phyloP scores from a whole-genome alignment of 148 eudicot species.

The Vaccinium macrocarpon region DNA sequence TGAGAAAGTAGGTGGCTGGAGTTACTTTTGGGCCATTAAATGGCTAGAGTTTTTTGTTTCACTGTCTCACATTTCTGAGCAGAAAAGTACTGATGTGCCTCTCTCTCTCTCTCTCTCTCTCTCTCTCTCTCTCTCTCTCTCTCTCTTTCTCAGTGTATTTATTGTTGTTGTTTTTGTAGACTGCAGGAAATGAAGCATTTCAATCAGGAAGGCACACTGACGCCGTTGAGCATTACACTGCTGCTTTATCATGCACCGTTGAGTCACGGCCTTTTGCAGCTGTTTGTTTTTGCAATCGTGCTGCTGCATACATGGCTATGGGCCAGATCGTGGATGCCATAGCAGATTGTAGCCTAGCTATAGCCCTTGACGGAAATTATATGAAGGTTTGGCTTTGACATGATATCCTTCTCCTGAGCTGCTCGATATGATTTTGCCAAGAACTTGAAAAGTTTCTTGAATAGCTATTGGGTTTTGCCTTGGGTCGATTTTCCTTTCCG shows the following conservation, averaged over 20 bases:
- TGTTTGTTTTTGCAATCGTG: conserved; percentile 89
- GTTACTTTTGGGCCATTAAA: neutral
- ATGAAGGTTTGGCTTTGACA: conserved; percentile 54
- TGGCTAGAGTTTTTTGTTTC: neutral
- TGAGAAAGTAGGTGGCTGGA: neutral
- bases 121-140: neutral
- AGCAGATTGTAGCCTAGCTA: conserved; percentile 93
- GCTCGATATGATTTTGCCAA: neutral
- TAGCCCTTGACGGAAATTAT: conserved; percentile 84
- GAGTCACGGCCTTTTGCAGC: conserved; percentile 91
- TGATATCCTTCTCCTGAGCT: neutral
- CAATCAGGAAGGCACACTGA: conserved; percentile 74
- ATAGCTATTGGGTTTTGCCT: neutral
- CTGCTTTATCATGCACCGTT: conserved; percentile 74
- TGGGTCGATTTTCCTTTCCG: neutral
- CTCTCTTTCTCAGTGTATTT: neutral
- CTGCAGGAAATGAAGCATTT: conserved; percentile 91
- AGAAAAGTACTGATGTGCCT: neutral
- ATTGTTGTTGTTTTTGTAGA: conserved; percentile 35
- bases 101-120: neutral
- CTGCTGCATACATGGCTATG: conserved; percentile 86
- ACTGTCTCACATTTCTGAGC: neutral
- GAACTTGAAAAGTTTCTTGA: neutral
- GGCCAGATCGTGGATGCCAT: conserved; percentile 78
- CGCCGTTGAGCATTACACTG: conserved; percentile 84